Percentiles rank a stretch among this genome's conserved stretches.
Conservation (phyloP, 2,329 filamentous ascomycete species). For the Botrytis elliptica region DNA sequence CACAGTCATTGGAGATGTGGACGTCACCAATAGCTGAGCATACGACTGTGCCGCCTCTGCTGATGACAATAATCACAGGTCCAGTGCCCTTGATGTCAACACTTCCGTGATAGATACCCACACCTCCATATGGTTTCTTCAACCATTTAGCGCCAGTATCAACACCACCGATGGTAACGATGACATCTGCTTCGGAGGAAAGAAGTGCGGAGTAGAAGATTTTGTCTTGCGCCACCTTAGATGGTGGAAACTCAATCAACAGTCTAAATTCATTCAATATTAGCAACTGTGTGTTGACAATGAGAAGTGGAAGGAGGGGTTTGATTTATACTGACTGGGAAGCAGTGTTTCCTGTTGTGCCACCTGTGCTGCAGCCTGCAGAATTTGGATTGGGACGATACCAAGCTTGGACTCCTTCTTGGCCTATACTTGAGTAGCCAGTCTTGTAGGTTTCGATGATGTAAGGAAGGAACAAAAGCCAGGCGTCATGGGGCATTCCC, state of each 20-base stretch:
- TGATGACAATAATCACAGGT: background rate
- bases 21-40: background rate
- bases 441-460: slow-evolving; percentile 5
- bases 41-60: background rate
- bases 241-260: background rate
- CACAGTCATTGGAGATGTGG: background rate
- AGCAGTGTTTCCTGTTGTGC: slow-evolving; percentile 3
- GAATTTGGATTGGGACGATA: slow-evolving; percentile 6
- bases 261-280: background rate
- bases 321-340: slow-evolving; percentile 1
- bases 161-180: background rate
- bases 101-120: slow-evolving; percentile 12
- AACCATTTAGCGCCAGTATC: background rate
- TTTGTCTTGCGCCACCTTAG: background rate
- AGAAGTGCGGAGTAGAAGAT: slow-evolving; percentile 11
- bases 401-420: slow-evolving; percentile 3
- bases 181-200: background rate
- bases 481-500: slow-evolving; percentile 48
- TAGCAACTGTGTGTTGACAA: background rate
- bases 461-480: slow-evolving; percentile 36
- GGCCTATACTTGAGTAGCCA: background rate
- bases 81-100: background rate
- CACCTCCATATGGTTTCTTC: background rate
- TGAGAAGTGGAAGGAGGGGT: background rate
- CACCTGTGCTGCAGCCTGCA: background rate